These are phyloP conservation scores for Antrodiella citrinella DNA, from an alignment of 768 basidiomycete genomes.

Conservation along the genomic window DNA sequence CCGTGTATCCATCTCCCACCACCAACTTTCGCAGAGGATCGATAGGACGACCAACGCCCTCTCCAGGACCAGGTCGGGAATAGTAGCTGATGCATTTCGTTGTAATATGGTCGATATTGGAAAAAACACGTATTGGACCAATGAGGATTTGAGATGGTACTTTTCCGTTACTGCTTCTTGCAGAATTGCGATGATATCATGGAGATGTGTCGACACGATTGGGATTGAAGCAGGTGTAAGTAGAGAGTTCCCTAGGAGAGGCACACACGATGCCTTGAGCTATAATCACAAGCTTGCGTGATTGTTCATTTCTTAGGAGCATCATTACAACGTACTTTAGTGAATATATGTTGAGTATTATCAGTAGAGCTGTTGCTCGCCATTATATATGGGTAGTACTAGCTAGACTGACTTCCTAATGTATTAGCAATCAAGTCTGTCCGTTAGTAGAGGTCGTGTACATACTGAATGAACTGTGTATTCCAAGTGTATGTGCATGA, in stretches of 20 bases:
- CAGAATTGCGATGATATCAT: conserved; percentile 42
- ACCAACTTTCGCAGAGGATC: conserved; percentile 65
- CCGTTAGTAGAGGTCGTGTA: too few relatives aligned
- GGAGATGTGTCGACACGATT: conserved; percentile 42
- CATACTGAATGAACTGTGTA: too few relatives aligned
- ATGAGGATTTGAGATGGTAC: conserved; percentile 16
- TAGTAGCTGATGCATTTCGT: conserved; percentile 56
- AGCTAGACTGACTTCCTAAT: too few relatives aligned
- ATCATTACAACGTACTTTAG: conserved; percentile 23
- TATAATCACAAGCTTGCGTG: conserved; percentile 4
- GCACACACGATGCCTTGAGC: conserved; percentile 72
- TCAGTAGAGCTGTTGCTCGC: too few relatives aligned
- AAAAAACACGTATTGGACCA: conserved; percentile 81
- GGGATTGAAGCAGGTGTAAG: conserved; percentile 49
- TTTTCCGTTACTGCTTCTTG: conserved; percentile 29
- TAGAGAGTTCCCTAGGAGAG: conserved; percentile 63
- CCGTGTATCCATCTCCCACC: conserved; percentile 69
- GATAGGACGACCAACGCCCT: conserved; percentile 52
- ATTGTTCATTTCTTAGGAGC: not conserved
- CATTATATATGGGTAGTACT: too few relatives aligned
- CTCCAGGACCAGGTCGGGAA: conserved; percentile 79
- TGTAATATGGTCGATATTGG: conserved; percentile 81
- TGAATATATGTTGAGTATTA: conserved; percentile 26
- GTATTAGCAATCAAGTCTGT: too few relatives aligned
- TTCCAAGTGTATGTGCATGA: too few relatives aligned